Evolutionary conservation across 441 rosid genomes (phyloP).

Genomic region (Gossypium schwendimanii): DNA sequence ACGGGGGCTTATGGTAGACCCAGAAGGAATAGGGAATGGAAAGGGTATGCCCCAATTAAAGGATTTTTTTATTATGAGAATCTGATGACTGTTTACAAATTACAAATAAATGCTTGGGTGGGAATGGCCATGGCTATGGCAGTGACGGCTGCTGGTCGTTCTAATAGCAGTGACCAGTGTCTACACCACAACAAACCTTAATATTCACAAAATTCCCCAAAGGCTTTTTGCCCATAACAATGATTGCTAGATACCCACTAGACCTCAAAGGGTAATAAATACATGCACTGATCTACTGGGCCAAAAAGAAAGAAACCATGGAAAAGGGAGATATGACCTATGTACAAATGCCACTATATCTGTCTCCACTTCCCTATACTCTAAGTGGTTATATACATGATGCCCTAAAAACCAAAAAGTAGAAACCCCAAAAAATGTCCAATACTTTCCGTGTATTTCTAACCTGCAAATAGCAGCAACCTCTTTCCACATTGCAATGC

Average conservation of each 20-base stretch:
- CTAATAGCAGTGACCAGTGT: constrained; percentile 15
- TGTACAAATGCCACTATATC: constrained; percentile 46
- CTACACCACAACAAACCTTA: constrained; percentile 21
- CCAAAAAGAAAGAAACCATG: constrained; percentile 25
- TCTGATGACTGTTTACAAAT: neutral
- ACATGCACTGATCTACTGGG: constrained; percentile 46
- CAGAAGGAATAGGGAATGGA: neutral
- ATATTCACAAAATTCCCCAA: constrained; percentile 48
- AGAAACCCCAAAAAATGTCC: constrained; percentile 12
- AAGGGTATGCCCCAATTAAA: neutral
- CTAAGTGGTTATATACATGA: constrained; percentile 52
- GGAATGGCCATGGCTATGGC: constrained; percentile 7
- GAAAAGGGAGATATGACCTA: constrained; percentile 45
- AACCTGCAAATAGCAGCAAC: constrained; percentile 20
- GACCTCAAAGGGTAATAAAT: constrained; percentile 34
- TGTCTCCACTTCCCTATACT: constrained; percentile 40
- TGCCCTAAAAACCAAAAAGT: constrained; percentile 18
- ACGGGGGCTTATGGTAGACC: neutral
- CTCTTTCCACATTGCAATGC: constrained; percentile 25
- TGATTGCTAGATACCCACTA: constrained; percentile 38
- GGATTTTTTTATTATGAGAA: neutral
- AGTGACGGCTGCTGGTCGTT: constrained; percentile 13
- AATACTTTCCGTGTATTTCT: constrained; percentile 15
- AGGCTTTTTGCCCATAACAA: constrained; percentile 42
- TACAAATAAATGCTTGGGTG: neutral